phyloP scores from a whole-genome alignment of 2,329 filamentous ascomycete genomes.

The Thyridium curvatum region DNA sequence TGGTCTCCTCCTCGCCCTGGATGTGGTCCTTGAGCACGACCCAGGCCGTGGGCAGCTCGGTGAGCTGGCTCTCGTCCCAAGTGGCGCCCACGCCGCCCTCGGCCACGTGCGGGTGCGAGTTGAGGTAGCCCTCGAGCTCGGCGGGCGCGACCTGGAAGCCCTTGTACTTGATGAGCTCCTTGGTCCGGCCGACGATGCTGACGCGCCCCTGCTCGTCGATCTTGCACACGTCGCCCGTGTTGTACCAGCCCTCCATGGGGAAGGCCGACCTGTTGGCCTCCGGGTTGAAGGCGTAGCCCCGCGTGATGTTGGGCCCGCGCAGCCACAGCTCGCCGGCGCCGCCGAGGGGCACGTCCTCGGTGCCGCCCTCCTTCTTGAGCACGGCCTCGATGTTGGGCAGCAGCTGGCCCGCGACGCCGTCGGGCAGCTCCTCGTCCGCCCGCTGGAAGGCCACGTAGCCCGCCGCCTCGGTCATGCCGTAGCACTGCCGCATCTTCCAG shows the following conservation, averaged over 20 bases:
- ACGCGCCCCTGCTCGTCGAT: constrained; percentile 31
- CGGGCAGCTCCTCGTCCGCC: constrained; percentile 20
- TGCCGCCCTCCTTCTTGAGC: constrained; percentile 28
- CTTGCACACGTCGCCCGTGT: too few species aligned
- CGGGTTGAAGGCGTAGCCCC: constrained; percentile 31
- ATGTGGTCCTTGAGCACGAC: constrained; percentile 22
- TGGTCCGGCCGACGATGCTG: constrained; percentile 29
- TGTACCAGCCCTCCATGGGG: constrained; percentile 3
- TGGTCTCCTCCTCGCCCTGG: constrained; percentile 9
- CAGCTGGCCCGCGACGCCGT: constrained; percentile 26
- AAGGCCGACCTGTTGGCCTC: constrained; percentile 29
- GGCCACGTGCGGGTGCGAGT: constrained; percentile 26
- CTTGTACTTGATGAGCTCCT: constrained; percentile 35
- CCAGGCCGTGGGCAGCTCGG: constrained; percentile 30
- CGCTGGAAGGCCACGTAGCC: constrained; percentile 34
- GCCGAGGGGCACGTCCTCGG: constrained; percentile 25
- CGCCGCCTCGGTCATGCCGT: constrained; percentile 38
- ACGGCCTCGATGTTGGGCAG: constrained; percentile 31
- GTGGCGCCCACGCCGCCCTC: constrained; percentile 26
- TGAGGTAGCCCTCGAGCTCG: constrained; percentile 26
- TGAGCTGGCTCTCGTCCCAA: constrained; percentile 29
- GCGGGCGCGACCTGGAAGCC: constrained; percentile 31
- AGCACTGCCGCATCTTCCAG: constrained; percentile 33
- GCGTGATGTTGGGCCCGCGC: constrained; percentile 34
- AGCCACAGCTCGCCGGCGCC: constrained; percentile 27